These are phyloP conservation scores for Acer saccharum DNA, from an alignment of 345 rosid species.

Conservation along the genomic window DNA sequence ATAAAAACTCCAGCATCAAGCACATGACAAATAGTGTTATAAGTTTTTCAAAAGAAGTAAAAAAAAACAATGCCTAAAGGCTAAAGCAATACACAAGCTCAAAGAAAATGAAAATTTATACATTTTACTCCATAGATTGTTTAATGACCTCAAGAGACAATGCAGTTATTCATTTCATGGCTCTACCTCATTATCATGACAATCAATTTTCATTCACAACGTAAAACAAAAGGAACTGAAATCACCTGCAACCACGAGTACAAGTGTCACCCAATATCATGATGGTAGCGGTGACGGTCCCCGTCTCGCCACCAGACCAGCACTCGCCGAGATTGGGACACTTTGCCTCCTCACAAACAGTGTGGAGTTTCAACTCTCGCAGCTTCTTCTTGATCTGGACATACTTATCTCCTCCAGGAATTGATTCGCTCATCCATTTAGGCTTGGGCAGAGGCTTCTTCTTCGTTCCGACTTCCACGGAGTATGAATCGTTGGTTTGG, in stretches of 20 bases:
- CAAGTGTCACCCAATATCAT: slow-evolving; percentile 99
- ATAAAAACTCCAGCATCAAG: too few species aligned
- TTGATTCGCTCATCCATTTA: slow-evolving; percentile 93
- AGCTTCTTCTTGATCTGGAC: slow-evolving; percentile 97
- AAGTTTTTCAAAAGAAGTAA: too few species aligned
- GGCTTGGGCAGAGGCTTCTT: slow-evolving; percentile 96
- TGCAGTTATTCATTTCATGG: background rate
- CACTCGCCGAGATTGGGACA: slow-evolving; percentile 97
- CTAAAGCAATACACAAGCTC: background rate
- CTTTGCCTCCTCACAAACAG: slow-evolving; percentile 97
- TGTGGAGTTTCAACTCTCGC: slow-evolving; percentile 88
- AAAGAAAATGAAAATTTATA: background rate
- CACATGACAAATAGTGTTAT: too few species aligned
- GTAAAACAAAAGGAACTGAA: background rate
- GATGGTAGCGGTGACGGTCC: slow-evolving; percentile 95
- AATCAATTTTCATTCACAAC: background rate
- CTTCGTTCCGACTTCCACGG: slow-evolving; percentile 95
- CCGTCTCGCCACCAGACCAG: slow-evolving; percentile 99
- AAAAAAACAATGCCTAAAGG: too few species aligned
- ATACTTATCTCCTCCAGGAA: slow-evolving; percentile 94
- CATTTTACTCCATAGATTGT: background rate
- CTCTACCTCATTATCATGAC: too few species aligned
- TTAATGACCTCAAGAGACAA: background rate
- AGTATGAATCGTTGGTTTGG: slow-evolving; percentile 50
- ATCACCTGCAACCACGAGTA: slow-evolving; percentile 94